Evolutionary conservation across 2,329 filamentous ascomycete species (phyloP), one percentile per base, ranked within the genome.

Genomic region (Albifimbria verrucaria): DNA sequence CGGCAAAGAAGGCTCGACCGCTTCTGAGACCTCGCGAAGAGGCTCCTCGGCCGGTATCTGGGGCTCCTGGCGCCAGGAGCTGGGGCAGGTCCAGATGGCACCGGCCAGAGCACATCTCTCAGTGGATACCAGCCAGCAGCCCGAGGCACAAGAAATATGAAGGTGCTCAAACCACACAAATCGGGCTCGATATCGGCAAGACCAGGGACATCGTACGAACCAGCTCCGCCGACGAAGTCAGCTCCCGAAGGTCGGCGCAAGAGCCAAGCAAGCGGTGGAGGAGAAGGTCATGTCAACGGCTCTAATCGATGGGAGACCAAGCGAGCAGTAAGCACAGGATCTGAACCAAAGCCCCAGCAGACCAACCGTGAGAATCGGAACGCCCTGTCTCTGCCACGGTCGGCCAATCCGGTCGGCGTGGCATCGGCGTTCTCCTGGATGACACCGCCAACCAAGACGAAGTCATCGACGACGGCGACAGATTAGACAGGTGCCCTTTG

Each of bases 401-500:
- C 84, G 7, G 78, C 84, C 26, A 97, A 97, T 65, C 93, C 94
- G 0, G 83, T 96, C 18, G 93, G 93, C 9, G 90, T 90, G n/a
- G 93, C 89, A 15, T 94, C 90, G 54, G 93, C 93, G 3, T 97
- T 97, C 74, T 87, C 89, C 12, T 97, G 92, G 92, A 87, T 97
- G 77, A 93, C 89, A 47, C 72, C 78, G 41, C 59, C 69, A 18
- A 66, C 65, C 49, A 71, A 77, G 45, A 47, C 64, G 28, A 71
- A 69, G 59, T 53, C 73, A 2, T 65, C 74, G 10, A 60, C 71
- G 5, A 57, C 67, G 22, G 68, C 67, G 15, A 59, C 58, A 21
- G 61, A 63, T 15, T 62, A 54, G 49, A 47, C 20, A 7, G 20
- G 7, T 17, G 9, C 39, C 15, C 20, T 43, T n/a, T 43, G 11